Conservation (phyloP, 148 eudicot species). For the Gaultheria prostrata region DNA sequence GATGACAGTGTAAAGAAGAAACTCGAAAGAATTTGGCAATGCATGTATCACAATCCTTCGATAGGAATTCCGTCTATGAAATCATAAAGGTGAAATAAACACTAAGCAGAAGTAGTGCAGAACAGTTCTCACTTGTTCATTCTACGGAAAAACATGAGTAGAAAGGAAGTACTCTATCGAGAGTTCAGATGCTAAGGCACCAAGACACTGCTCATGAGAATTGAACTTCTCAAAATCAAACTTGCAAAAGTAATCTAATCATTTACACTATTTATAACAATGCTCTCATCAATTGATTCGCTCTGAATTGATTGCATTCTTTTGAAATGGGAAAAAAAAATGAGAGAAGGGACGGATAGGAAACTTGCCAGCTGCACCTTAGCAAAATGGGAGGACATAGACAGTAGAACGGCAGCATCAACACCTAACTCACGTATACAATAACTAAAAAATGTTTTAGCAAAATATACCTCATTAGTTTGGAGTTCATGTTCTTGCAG, state of each 20-base stretch:
- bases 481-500: conserved; percentile 31
- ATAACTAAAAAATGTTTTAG: not conserved
- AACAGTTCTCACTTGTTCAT: not conserved
- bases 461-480: conserved; percentile 29
- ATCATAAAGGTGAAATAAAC: not conserved
- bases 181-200: not conserved
- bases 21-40: not conserved
- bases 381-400: not conserved
- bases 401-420: not conserved
- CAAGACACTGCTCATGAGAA: not conserved
- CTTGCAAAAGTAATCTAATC: not conserved
- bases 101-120: no score
- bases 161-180: not conserved
- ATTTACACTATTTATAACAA: not conserved
- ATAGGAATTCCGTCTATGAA: not conserved
- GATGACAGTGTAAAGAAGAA: not conserved
- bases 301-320: not conserved
- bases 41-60: not conserved
- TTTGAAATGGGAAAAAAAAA: no score
- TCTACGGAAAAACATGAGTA: not conserved
- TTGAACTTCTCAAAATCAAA: not conserved
- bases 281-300: not conserved
- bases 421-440: not conserved
- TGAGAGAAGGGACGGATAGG: not conserved
- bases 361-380: not conserved